Conservation (phyloP, 768 basidiomycete species). For the Agaricus sinodeliciosus region DNA sequence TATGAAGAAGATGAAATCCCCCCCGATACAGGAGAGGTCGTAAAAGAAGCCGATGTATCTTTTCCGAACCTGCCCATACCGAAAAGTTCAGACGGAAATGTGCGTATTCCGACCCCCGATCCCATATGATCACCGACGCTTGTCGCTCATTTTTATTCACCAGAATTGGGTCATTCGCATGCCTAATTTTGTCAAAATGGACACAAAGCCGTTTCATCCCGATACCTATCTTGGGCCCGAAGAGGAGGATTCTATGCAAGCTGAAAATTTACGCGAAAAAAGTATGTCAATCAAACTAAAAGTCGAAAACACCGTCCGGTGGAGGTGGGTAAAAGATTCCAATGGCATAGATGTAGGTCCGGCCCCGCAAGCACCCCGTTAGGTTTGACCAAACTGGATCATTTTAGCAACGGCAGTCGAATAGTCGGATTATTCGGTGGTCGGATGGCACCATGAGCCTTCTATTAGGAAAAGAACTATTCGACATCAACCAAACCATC, state of each 20-base stretch:
- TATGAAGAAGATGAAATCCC: slow-evolving; percentile 76
- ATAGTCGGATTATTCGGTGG: slow-evolving; percentile 89
- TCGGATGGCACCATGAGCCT: slow-evolving; percentile 91
- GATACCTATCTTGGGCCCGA: slow-evolving; percentile 82
- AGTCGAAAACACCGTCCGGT: slow-evolving; percentile 91
- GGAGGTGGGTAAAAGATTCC: slow-evolving; percentile 86
- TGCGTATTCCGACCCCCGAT: slow-evolving; percentile 29
- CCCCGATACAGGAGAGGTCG: slow-evolving; percentile 31
- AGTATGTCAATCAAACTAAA: slow-evolving; percentile 82
- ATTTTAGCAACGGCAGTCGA: slow-evolving; percentile 73
- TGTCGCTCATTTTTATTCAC: slow-evolving; percentile 2
- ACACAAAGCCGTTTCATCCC: slow-evolving; percentile 85
- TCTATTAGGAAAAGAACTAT: slow-evolving; percentile 88
- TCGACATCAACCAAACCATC: slow-evolving; percentile 78
- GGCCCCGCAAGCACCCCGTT: not conserved
- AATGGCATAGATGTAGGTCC: slow-evolving; percentile 67
- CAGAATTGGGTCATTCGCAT: slow-evolving; percentile 90
- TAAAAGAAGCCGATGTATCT: slow-evolving; percentile 63
- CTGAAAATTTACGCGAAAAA: slow-evolving; percentile 63
- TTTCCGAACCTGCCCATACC: slow-evolving; percentile 88
- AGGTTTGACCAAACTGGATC: slow-evolving; percentile 1
- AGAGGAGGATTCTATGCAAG: slow-evolving; percentile 54
- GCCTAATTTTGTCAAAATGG: slow-evolving; percentile 90
- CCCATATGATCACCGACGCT: not conserved
- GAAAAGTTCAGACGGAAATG: slow-evolving; percentile 74